Evolutionary conservation across 148 eudicot species (phyloP).

Genomic region (Vaccinium macrocarpon): DNA sequence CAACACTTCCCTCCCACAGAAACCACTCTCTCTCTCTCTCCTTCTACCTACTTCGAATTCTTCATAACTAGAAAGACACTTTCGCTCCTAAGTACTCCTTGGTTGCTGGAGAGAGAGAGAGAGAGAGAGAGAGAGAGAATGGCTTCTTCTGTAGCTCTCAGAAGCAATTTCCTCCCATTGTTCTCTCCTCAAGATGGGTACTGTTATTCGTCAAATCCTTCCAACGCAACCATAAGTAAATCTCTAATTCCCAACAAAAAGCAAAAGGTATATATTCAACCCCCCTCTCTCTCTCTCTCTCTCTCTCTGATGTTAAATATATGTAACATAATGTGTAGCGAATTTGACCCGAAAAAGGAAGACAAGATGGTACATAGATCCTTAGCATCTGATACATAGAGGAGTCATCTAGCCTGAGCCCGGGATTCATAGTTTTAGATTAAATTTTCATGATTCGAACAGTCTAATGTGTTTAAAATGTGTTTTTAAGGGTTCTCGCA

Average conservation of each 20-base stretch:
- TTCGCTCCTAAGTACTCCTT: background rate
- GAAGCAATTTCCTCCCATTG: background rate
- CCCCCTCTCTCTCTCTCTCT: background rate
- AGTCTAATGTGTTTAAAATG: no score
- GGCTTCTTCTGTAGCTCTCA: constrained; percentile 9
- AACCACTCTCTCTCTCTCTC: background rate
- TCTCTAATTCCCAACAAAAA: background rate
- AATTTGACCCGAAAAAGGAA: no score
- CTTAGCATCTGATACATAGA: no score
- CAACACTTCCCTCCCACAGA: background rate
- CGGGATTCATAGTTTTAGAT: no score
- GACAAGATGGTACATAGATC: no score
- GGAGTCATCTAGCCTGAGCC: no score
- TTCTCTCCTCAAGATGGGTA: constrained; percentile 3
- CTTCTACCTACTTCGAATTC: background rate
- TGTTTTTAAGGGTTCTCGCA: no score
- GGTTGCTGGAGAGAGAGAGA: background rate
- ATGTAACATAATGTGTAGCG: background rate
- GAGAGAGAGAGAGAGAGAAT: constrained; percentile 8
- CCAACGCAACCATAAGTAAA: background rate
- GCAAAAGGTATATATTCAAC: background rate
- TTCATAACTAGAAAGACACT: background rate
- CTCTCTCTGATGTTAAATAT: background rate
- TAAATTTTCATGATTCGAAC: no score
- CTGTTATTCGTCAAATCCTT: background rate